phyloP scores from a whole-genome alignment of 2,329 filamentous ascomycete genomes.

The Karstenula rhodostoma region DNA sequence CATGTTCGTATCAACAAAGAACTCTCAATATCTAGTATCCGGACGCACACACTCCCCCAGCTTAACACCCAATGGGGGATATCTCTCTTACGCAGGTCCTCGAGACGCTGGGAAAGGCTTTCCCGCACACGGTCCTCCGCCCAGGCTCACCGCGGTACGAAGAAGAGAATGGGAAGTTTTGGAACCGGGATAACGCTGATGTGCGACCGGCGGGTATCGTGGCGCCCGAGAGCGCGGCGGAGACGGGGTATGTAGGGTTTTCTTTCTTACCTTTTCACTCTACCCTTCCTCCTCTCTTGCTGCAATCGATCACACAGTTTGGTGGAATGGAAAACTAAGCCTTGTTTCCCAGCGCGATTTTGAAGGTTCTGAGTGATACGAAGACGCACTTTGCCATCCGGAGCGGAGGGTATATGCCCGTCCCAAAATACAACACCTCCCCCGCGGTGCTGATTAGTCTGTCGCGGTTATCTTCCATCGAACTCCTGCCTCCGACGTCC shows the following conservation, averaged over 20 bases:
- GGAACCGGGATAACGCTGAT: conserved; percentile 4
- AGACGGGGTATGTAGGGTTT: not conserved
- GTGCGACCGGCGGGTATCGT: conserved; percentile 2
- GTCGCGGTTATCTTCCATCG: not conserved
- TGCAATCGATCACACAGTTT: too few relatives aligned
- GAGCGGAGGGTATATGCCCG: conserved; percentile 13
- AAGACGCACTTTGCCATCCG: conserved; percentile 12
- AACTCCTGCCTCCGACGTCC: too few relatives aligned
- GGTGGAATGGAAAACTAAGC: not conserved
- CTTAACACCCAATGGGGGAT: not conserved
- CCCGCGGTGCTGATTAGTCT: conserved; percentile 17
- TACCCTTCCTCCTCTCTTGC: too few relatives aligned
- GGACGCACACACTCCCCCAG: too few relatives aligned
- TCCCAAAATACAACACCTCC: conserved; percentile 16
- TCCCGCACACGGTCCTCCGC: not conserved
- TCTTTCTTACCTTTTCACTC: too few relatives aligned
- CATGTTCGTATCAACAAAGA: too few relatives aligned
- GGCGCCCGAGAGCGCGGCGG: not conserved
- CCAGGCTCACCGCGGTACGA: not conserved
- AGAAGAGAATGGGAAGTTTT: not conserved
- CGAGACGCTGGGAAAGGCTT: not conserved
- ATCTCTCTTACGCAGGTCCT: not conserved
- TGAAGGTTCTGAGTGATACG: not conserved
- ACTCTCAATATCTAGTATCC: too few relatives aligned
- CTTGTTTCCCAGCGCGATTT: not conserved